These are phyloP conservation scores for Yamadazyma kanchanaburiensis DNA, from an alignment of 1,139 yeast species.

Conservation along the genomic window DNA sequence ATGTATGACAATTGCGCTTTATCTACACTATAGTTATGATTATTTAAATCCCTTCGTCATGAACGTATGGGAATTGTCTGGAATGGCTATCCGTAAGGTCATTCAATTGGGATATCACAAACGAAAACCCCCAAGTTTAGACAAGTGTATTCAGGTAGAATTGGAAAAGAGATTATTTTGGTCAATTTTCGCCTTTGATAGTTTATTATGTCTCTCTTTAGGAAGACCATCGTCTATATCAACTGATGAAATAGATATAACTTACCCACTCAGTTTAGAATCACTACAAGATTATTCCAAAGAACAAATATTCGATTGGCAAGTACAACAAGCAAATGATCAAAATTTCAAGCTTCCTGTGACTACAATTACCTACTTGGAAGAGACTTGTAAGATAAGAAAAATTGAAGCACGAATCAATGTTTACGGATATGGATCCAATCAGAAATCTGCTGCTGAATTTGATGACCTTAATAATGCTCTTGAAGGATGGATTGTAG, in stretches of 20 bases:
- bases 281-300: slow-evolving; percentile 5
- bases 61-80: slow-evolving; percentile 15
- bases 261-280: slow-evolving; percentile 13
- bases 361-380: slow-evolving; percentile 15
- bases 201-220: slow-evolving; percentile 11
- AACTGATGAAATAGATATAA: slow-evolving; percentile 9
- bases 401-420: slow-evolving; percentile 18
- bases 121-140: slow-evolving; percentile 6
- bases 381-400: slow-evolving; percentile 17
- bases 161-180: slow-evolving; percentile 12
- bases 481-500: slow-evolving; percentile 9
- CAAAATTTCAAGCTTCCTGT: slow-evolving; percentile 12
- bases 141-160: slow-evolving; percentile 9
- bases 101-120: slow-evolving; percentile 12
- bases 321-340: slow-evolving; percentile 5
- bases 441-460: slow-evolving; percentile 3
- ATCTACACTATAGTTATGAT: slow-evolving; percentile 11
- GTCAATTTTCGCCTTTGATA: slow-evolving; percentile 14
- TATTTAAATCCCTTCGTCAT: slow-evolving; percentile 9
- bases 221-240: slow-evolving; percentile 12
- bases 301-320: slow-evolving; percentile 5
- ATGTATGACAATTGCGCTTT: slow-evolving; percentile 12
- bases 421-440: slow-evolving; percentile 13
- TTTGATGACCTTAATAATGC: slow-evolving; percentile 6
- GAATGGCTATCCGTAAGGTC: slow-evolving; percentile 12